Evolutionary conservation across 768 basidiomycete genomes (phyloP).

Genomic region (Phylloporus sp.): DNA sequence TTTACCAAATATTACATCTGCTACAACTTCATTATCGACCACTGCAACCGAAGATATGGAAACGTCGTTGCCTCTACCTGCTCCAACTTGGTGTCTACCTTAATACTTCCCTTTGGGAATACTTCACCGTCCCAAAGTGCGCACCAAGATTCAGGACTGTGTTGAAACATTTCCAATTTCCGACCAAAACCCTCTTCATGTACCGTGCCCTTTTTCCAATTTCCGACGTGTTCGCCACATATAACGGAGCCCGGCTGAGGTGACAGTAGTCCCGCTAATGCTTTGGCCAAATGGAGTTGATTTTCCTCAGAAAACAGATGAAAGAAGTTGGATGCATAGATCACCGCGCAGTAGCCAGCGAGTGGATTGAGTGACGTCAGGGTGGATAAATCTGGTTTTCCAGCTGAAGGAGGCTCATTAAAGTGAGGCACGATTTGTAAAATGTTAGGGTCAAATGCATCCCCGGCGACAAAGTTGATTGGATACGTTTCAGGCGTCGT

Average conservation of each 20-base stretch:
- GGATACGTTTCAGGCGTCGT: conserved; percentile 52
- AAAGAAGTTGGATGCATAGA: conserved; percentile 50
- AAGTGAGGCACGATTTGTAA: conserved; percentile 35
- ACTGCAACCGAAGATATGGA: conserved; percentile 13
- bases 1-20: too few relatives aligned
- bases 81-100: conserved; percentile 1
- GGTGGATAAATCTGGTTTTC: conserved; percentile 27
- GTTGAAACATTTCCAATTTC: conserved; percentile 23
- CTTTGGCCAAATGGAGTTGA: conserved; percentile 27
- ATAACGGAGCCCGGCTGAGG: conserved; percentile 30
- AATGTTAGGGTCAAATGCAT: conserved; percentile 46
- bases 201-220: not conserved
- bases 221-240: conserved; percentile 27
- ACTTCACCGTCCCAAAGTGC: conserved; percentile 38
- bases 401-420: conserved; percentile 19
- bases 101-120: conserved; percentile 22
- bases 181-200: not conserved
- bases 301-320: conserved; percentile 31
- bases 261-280: conserved; percentile 28
- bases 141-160: conserved; percentile 34
- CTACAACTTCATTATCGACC: conserved; percentile 27
- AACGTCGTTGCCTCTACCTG: not conserved
- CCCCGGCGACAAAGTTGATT: conserved; percentile 49
- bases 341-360: conserved; percentile 45
- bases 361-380: conserved; percentile 46